phyloP scores from a whole-genome alignment of 2,329 filamentous ascomycete genomes.

The Aspergillus japonicus region DNA sequence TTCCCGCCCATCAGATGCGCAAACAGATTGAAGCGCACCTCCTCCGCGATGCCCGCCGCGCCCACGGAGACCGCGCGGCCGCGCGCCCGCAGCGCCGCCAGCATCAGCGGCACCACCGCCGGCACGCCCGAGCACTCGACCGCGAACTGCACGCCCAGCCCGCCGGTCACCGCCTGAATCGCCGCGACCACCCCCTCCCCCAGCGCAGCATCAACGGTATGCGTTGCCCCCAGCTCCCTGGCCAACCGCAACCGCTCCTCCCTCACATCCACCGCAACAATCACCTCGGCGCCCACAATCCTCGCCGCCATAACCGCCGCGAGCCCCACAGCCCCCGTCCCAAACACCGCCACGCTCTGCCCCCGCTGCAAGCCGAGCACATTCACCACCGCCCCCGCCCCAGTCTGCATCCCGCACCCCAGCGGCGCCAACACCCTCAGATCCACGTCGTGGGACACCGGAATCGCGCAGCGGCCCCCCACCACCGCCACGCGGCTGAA shows the following conservation, averaged over 20 bases:
- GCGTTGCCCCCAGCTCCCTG: constrained; percentile 27
- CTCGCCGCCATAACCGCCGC: constrained; percentile 35
- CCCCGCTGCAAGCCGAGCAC: constrained; percentile 18
- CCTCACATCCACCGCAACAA: constrained; percentile 30
- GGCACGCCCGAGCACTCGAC: constrained; percentile 23
- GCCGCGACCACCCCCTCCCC: constrained; percentile 5
- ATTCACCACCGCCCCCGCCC: constrained; percentile 28
- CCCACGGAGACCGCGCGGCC: constrained; percentile 23
- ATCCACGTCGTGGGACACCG: constrained; percentile 16
- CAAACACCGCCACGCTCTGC: constrained; percentile 29
- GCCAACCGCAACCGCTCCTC: constrained; percentile 23
- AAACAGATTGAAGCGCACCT: constrained; percentile 18
- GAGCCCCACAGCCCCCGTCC: constrained; percentile 34
- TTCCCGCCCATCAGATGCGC: constrained; percentile 19
- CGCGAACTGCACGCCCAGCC: constrained; percentile 15
- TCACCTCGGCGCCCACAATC: constrained; percentile 17
- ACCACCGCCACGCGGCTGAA: constrained; percentile 35
- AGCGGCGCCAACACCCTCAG: constrained; percentile 29
- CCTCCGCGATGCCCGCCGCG: constrained; percentile 15
- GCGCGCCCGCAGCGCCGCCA: constrained; percentile 20
- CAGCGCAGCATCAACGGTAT: constrained; percentile 19
- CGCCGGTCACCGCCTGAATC: constrained; percentile 8
- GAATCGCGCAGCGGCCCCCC: constrained; percentile 20
- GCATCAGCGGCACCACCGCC: constrained; percentile 18
- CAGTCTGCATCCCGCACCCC: constrained; percentile 35